Conservation (phyloP, 148 eudicot species). For the Chenopodium formosanum region DNA sequence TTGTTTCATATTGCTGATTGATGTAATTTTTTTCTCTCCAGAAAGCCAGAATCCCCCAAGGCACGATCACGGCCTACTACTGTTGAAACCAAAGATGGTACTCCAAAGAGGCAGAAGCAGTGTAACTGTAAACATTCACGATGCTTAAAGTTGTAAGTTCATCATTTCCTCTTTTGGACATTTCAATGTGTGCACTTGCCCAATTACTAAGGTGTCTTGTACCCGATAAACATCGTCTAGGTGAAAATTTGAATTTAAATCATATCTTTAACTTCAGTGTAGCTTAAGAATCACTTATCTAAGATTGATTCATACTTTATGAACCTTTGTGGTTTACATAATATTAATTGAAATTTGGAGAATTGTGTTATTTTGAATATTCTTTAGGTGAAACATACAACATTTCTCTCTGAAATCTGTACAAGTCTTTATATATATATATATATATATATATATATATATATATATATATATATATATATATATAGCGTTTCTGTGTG, state of each 20-base stretch:
- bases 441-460: too few species aligned
- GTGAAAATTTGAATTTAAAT: background rate
- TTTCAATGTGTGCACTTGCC: too few species aligned
- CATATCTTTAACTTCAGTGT: background rate
- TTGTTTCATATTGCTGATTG: slow-evolving; percentile 5
- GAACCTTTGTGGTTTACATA: too few species aligned
- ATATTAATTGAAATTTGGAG: too few species aligned
- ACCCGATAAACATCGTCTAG: background rate
- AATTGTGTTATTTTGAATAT: too few species aligned
- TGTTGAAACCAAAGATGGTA: slow-evolving; percentile 78
- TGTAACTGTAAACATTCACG: slow-evolving; percentile 98
- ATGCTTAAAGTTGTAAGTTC: slow-evolving; percentile 91
- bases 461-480: too few species aligned
- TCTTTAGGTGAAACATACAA: too few species aligned
- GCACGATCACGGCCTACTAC: slow-evolving; percentile 59
- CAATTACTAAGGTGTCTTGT: background rate
- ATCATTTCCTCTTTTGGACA: background rate
- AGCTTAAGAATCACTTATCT: background rate
- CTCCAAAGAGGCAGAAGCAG: slow-evolving; percentile 96
- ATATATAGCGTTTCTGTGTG: too few species aligned
- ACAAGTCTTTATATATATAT: too few species aligned
- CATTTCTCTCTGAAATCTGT: too few species aligned
- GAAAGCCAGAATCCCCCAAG: slow-evolving; percentile 89
- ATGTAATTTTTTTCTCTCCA: slow-evolving; percentile 34
- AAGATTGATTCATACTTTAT: background rate